Percentiles rank a stretch among this genome's conserved stretches.
These are phyloP conservation scores for Ceratobasidium sp. DNA, from an alignment of 1,284 basidiomycete genomes.

Conservation along the genomic window DNA sequence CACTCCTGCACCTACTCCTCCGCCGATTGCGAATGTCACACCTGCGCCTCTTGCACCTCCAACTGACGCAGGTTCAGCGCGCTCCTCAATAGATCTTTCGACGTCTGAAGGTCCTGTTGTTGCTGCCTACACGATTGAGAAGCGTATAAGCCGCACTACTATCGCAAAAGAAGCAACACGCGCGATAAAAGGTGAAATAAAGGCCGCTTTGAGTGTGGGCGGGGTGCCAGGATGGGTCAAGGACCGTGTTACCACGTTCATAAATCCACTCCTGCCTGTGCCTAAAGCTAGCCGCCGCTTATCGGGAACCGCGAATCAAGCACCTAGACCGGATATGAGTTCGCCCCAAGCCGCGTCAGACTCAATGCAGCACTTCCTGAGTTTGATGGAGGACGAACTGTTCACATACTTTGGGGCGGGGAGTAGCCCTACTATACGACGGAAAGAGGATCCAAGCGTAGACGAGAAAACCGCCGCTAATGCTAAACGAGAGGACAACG, in stretches of 20 bases:
- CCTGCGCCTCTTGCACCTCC: constrained; percentile 52
- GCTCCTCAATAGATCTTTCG: constrained; percentile 48
- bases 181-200: constrained; percentile 70
- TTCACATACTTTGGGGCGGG: constrained; percentile 56
- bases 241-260: constrained; percentile 65
- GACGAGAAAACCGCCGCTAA: constrained; percentile 54
- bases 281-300: constrained; percentile 28
- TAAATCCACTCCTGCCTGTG: constrained; percentile 44
- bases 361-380: constrained; percentile 80
- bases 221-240: constrained; percentile 72
- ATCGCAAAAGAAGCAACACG: constrained; percentile 72
- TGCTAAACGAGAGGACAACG: constrained; percentile 49
- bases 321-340: constrained; percentile 44
- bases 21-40: constrained; percentile 51
- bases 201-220: constrained; percentile 60
- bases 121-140: constrained; percentile 69
- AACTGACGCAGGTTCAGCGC: constrained; percentile 50
- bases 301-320: constrained; percentile 13
- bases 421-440: constrained; percentile 45
- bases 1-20: constrained; percentile 55
- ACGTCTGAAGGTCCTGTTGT: constrained; percentile 58
- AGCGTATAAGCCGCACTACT: constrained; percentile 67
- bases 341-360: constrained; percentile 56
- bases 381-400: constrained; percentile 69
- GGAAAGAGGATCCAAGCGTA: constrained; percentile 52